These are phyloP conservation scores for Kwoniella sp. DNA, from an alignment of 768 basidiomycete genomes.

Conservation along the genomic window DNA sequence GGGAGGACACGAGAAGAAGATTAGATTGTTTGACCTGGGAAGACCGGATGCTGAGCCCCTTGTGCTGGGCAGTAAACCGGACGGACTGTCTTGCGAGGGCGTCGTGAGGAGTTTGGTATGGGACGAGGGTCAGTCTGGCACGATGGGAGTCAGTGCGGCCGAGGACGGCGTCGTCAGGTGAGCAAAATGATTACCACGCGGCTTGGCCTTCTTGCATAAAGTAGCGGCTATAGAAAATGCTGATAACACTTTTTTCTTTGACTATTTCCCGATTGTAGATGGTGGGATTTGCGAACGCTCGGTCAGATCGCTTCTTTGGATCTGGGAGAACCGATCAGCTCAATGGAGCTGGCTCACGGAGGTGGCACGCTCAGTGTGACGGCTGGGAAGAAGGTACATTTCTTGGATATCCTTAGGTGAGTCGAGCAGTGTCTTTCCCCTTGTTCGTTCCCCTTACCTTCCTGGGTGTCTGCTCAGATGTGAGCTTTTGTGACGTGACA, in stretches of 20 bases:
- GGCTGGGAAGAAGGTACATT: constrained; percentile 87
- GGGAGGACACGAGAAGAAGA: constrained; percentile 97
- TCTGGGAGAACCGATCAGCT: constrained; percentile 80
- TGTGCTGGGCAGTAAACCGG: constrained; percentile 67
- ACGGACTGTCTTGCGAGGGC: constrained; percentile 73
- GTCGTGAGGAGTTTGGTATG: constrained; percentile 91
- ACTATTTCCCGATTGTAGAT: too few relatives aligned
- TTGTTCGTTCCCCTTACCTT: neutral
- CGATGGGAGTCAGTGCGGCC: constrained; percentile 77
- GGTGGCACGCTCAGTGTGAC: constrained; percentile 86
- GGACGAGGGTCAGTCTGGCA: constrained; percentile 73
- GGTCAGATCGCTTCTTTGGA: constrained; percentile 69
- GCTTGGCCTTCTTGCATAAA: neutral
- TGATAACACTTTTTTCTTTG: neutral
- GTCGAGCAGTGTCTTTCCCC: constrained; percentile 53
- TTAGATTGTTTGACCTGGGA: constrained; percentile 86
- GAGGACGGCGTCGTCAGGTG: constrained; percentile 92
- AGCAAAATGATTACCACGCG: constrained; percentile 35
- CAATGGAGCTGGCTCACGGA: constrained; percentile 82
- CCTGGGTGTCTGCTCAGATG: neutral
- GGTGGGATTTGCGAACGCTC: constrained; percentile 92
- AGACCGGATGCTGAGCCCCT: constrained; percentile 85
- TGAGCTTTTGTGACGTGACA: too few relatives aligned
- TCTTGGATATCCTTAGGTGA: constrained; percentile 67
- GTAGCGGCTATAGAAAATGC: too few relatives aligned